Evolutionary conservation across 2,329 filamentous ascomycete species (phyloP), one percentile per base, ranked within the genome.

Genomic region (Tolypocladium amazonense): DNA sequence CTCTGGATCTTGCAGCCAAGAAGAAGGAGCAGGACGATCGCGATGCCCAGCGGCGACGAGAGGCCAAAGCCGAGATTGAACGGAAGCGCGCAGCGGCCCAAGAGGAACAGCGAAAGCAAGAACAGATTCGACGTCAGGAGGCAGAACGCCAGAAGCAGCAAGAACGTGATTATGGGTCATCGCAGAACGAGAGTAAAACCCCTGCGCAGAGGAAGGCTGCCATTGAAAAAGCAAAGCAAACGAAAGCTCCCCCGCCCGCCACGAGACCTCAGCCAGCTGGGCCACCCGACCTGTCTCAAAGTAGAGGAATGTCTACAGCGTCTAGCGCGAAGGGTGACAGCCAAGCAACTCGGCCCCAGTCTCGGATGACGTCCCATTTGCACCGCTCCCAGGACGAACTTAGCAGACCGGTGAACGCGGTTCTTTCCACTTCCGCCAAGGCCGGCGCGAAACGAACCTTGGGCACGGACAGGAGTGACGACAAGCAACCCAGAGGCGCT

Each of bases 1-100:
- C 89, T 2, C 77, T 92, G 27, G 85, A 92, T 58, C 79, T 88
- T 56, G 90, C 88, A 2, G 88, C 90, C 45, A 88, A 86, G 68
- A 92, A 92, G 73, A 93, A 88, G 70, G 91, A 96, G 71, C 88
- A 87, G 70, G 92, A 96, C 66, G 90, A 95, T 69, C 85, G 86
- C 56, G 89, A 92, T 64, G 84, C 85, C 18, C 87, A 92, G 67
- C 85, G 87, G 56, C 93, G 90, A 68, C 86, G 87, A 11, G 89
- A 95, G 25, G 86, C 88, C 43, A 96, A 95, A 73, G 83, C 86
- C 20, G 90, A 95, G 67, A 77, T 89, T 39, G 91, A 96, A 70
- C 86, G 88, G 56, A 91, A 92, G 75, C 82, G 88, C 61, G 83
- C 84, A 56, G 84, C 83, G 7, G 72, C 77, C 23, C 86, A 88